Conservation (phyloP, 345 rosid species). For the Moricandia arvensis region DNA sequence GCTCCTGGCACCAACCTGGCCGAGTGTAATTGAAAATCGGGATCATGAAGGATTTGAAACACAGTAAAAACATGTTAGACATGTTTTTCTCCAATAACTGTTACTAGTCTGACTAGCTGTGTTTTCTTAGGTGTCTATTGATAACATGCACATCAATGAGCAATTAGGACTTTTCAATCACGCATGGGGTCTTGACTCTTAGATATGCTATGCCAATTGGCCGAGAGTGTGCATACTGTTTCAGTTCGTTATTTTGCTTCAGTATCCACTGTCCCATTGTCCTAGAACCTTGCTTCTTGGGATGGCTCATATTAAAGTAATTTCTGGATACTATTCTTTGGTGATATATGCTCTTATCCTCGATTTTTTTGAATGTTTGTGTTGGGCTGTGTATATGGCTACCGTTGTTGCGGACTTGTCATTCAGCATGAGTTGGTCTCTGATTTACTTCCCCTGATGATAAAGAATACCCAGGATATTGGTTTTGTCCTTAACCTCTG, state of each 20-base stretch:
- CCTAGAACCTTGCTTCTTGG: slow-evolving; percentile 44
- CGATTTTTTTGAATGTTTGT: not conserved
- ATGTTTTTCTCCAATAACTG: slow-evolving; percentile 9
- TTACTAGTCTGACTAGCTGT: slow-evolving; percentile 13
- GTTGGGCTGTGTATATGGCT: not conserved
- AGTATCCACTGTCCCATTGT: slow-evolving; percentile 75
- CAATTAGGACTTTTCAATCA: slow-evolving; percentile 66
- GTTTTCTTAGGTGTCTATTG: slow-evolving; percentile 58
- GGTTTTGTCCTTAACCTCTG: not conserved
- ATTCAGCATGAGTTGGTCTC: not conserved
- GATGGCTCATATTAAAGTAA: not conserved
- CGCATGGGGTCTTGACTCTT: slow-evolving; percentile 84
- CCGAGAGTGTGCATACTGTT: slow-evolving; percentile 78
- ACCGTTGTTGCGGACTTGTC: not conserved
- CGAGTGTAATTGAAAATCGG: not conserved
- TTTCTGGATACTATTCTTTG: not conserved
- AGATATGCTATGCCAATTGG: slow-evolving; percentile 80
- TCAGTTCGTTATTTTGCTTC: slow-evolving; percentile 61
- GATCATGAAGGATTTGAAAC: slow-evolving; percentile 49
- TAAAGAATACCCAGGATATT: not conserved
- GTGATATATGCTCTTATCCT: not conserved
- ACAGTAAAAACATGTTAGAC: not conserved
- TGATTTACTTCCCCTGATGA: not conserved
- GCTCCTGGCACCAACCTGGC: not conserved
- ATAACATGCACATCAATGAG: slow-evolving; percentile 60